Evolutionary conservation across 1,284 basidiomycete genomes (phyloP).

Genomic region (Pascua guehoae): DNA sequence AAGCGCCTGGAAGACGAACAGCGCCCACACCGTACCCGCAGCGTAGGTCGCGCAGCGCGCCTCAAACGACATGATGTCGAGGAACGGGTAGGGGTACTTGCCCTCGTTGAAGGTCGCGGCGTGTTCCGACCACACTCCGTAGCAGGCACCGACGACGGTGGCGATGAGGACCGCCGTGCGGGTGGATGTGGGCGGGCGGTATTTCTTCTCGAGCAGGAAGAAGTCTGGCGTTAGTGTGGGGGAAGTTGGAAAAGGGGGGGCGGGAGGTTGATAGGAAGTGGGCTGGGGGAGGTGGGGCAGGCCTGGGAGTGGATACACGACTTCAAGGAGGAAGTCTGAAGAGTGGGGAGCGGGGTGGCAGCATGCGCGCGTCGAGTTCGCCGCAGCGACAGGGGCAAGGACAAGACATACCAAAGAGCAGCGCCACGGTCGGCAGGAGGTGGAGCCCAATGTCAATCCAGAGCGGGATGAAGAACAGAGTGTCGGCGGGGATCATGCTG

Average conservation of each 20-base stretch:
- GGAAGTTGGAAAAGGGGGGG: neutral
- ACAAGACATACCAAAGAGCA: slow-evolving; percentile 53
- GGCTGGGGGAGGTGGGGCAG: too few species aligned
- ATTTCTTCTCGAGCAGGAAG: slow-evolving; percentile 63
- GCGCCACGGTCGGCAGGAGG: slow-evolving; percentile 58
- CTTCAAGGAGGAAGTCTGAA: too few species aligned
- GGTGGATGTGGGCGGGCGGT: slow-evolving; percentile 52
- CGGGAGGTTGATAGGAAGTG: neutral
- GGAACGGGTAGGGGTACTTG: slow-evolving; percentile 76
- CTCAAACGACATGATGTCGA: slow-evolving; percentile 59
- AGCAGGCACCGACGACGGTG: slow-evolving; percentile 54
- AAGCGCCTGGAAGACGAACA: slow-evolving; percentile 58
- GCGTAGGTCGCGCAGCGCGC: slow-evolving; percentile 63
- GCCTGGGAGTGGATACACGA: too few species aligned
- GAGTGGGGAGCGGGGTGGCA: too few species aligned
- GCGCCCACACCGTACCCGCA: slow-evolving; percentile 56
- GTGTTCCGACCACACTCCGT: slow-evolving; percentile 65
- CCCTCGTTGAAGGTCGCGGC: slow-evolving; percentile 59
- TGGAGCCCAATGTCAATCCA: slow-evolving; percentile 62
- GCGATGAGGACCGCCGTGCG: slow-evolving; percentile 55
- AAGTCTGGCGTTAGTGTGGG: slow-evolving; percentile 56
- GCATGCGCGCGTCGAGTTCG: neutral
- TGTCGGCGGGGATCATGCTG: neutral
- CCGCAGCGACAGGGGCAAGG: neutral
- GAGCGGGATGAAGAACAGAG: slow-evolving; percentile 58